Base-by-base conservation (phyloP, 1,284 basidiomycete species). In the Athelia sp. region DNA sequence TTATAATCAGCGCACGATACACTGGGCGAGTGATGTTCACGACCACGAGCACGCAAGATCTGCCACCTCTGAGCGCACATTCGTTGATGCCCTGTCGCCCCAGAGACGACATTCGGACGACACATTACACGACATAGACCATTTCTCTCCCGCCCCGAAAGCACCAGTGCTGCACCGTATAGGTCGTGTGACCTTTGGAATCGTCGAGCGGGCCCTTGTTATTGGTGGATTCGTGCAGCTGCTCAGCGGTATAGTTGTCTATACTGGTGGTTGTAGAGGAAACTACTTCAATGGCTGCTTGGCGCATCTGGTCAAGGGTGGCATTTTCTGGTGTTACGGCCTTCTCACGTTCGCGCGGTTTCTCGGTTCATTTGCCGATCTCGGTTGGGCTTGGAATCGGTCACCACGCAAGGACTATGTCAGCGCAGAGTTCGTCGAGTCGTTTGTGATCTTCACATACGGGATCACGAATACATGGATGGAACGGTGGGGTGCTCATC, bases 361-460 rank as follows among this genome's bases (percentile, higher is more conserved):
- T 72, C 81, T 97, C 47, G 96, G 96, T 19, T 83, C 91, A 0
- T 95, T 88, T 64, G 81, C 92, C 11, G 85, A 93, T 51, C 69
- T 85, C 35, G 95, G 95, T 1, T 98, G 95, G 95, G 91, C 96
- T 6, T 98, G 96, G 96, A 98, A 98, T 66, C 72, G 77, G 32
- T 69, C 81, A 0, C 82, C 81, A 1, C 62, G 62, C 8, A 69
- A 70, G 6, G 68, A 67, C 50, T 70, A 74, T 44, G 75, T 81
- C 10, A 83, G 86, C 2, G 94, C 90, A 4, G 95, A 98, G 68
- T 90, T 93, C 57, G 78, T 93, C 56, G 95, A 98, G 68, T 93
- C 85, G 4, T 62, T 78, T 9, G 81, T 96, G 53, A 94, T 98
- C 60, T 96, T 96, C 69, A 40, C 84, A 1, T 98, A 98, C 63